Base-by-base conservation (phyloP, 768 basidiomycete species). In the Boletellus ananiceps region DNA sequence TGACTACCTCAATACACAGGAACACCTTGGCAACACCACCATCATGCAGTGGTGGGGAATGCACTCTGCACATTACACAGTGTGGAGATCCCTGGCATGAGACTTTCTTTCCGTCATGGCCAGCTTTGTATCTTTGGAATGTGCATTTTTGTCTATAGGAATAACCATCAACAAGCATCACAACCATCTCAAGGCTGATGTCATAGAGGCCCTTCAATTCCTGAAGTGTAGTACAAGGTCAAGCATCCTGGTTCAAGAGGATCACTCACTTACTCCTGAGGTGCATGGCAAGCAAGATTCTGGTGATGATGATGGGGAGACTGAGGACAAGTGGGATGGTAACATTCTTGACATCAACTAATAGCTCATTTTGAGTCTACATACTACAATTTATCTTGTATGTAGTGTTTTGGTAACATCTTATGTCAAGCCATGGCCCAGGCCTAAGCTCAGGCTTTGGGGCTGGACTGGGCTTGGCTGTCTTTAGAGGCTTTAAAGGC, bases 41-140 rank as follows among this genome's bases (percentile, higher is more conserved):
- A 38, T 54, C 4, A 12, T 54, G 2, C 49, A 50, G 16, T 54
- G 49, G 52, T 54, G 49, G 40, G 40, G 49, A 0, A 41, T 50
- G 12, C 39, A 50, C 2, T 50, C 35, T 0, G 2, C 3, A 1
- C 5, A 1, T 5, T 54, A 47, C 15, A 40, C 36, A n/a, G 49
- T 54, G 1, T 54, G 45, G 40, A 45, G 23, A 32, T 50, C 52
- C 3, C 31, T 54, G 8, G 40, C 15, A 15, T 2, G 14, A 25
- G 41, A 54, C n/a, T 54, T 38, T 2, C 45, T 54, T 9, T 5
- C 40, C 0, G 51, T 46, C 37, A 54, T 54, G 49, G 49, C 49
- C 0, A 54, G 49, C 13, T 54, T 40, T 3, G 8, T 50, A 2
- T 54, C 40, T 0, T 50, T 18, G 0, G 40, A 54, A 19, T 2